Percentiles rank a stretch among this genome's conserved stretches.
Evolutionary conservation across 495 filamentous ascomycete species (phyloP).

Genomic region (Trichoderma gamsii): DNA sequence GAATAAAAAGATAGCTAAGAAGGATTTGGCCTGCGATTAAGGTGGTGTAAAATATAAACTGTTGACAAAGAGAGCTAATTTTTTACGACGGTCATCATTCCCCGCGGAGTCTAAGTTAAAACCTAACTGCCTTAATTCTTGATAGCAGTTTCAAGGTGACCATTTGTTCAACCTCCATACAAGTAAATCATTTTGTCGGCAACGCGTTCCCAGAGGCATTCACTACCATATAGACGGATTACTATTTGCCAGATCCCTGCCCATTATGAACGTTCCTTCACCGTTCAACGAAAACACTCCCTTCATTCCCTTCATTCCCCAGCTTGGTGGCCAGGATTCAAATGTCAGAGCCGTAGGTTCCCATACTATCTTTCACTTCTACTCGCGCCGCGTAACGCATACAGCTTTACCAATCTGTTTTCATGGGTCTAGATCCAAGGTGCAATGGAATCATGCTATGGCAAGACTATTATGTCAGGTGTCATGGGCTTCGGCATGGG

Average conservation of each 20-base stretch:
- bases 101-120: too few species aligned
- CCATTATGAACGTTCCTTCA: slow-evolving; percentile 10
- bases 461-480: slow-evolving; percentile 76
- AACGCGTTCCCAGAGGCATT: slow-evolving; percentile 35
- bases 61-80: too few species aligned
- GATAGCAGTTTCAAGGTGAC: not conserved
- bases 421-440: slow-evolving; percentile 56
- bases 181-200: slow-evolving; percentile 17
- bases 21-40: too few species aligned
- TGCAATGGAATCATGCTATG: slow-evolving; percentile 82
- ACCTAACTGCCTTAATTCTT: slow-evolving; percentile 17
- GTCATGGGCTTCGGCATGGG: slow-evolving; percentile 86
- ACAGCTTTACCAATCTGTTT: not conserved
- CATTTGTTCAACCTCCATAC: not conserved
- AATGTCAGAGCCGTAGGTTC: slow-evolving; percentile 20
- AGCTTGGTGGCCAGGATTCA: not conserved
- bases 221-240: not conserved
- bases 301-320: not conserved
- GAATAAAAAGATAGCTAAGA: too few species aligned
- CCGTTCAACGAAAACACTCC: not conserved
- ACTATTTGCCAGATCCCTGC: not conserved
- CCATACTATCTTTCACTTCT: not conserved
- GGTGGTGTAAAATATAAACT: not conserved
- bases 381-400: not conserved
- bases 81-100: too few species aligned